These are phyloP conservation scores for Beta macrorhiza DNA, from an alignment of 179 eudicot species.

Conservation along the genomic window DNA sequence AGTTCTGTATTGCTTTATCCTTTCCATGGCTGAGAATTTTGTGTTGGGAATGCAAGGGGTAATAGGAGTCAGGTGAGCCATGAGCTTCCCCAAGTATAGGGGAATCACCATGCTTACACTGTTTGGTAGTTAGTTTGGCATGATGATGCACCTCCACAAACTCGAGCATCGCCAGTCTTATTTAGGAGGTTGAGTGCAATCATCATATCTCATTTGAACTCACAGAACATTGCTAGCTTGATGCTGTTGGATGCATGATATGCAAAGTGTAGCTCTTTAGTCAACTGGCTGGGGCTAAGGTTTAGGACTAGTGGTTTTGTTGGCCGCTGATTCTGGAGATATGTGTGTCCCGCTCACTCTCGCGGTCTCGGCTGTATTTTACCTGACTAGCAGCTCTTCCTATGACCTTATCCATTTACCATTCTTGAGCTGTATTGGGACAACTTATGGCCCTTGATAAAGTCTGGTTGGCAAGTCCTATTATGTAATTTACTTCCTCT, in stretches of 20 bases:
- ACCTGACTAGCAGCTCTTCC: background rate
- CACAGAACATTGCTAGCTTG: background rate
- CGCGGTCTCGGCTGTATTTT: background rate
- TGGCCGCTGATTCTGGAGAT: background rate
- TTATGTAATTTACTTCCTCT: background rate
- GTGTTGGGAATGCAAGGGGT: background rate
- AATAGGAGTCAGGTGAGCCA: background rate
- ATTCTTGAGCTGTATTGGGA: background rate
- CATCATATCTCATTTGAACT: background rate
- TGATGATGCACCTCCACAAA: background rate
- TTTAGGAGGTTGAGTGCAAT: background rate
- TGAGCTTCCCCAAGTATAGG: background rate
- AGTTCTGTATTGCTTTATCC: background rate
- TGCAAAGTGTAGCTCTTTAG: background rate
- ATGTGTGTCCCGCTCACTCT: background rate
- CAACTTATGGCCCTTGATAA: background rate
- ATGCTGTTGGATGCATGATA: background rate
- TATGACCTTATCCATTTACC: background rate
- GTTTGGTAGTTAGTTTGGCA: slow-evolving; percentile 1
- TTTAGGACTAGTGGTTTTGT: background rate
- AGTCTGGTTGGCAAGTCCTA: background rate
- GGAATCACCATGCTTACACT: background rate
- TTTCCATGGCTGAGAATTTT: background rate
- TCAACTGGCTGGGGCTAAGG: too few species aligned
- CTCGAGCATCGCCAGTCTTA: background rate